These are phyloP conservation scores for Globisporangium parvum DNA, from an alignment of 352 stramenopile species.

Conservation along the genomic window DNA sequence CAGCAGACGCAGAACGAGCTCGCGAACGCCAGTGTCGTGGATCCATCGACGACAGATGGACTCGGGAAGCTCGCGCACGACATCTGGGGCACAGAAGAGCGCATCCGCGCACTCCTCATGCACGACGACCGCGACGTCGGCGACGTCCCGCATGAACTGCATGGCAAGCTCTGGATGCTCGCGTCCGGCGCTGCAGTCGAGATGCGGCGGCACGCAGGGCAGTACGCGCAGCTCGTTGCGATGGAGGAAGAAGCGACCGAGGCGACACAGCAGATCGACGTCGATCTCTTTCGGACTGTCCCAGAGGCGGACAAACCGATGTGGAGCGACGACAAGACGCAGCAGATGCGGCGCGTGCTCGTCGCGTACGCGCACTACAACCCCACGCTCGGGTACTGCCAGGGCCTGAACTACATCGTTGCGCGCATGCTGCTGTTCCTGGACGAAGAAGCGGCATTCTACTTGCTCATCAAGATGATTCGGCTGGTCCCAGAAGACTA, in stretches of 20 bases:
- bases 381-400: conserved; percentile 77
- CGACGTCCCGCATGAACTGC: conserved; percentile 52
- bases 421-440: conserved; percentile 62
- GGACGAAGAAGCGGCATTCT: conserved; percentile 76
- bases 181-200: conserved; percentile 62
- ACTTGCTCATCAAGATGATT: conserved; percentile 76
- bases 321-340: conserved; percentile 64
- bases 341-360: conserved; percentile 75
- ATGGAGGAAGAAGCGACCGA: conserved; percentile 59
- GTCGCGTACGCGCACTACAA: conserved; percentile 83
- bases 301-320: conserved; percentile 45
- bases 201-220: conserved; percentile 50
- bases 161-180: conserved; percentile 81
- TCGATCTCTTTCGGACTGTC: conserved; percentile 76
- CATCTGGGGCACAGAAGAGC: conserved; percentile 79
- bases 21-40: conserved; percentile 21
- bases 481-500: conserved; percentile 80
- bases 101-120: conserved; percentile 61
- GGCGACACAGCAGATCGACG: conserved; percentile 77
- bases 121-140: conserved; percentile 50
- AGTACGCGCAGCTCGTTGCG: conserved; percentile 46
- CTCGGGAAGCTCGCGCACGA: conserved; percentile 62
- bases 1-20: conserved; percentile 52
- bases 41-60: conserved; percentile 31
- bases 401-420: conserved; percentile 87